A percentile compares a stretch with the other conserved stretches of the same genome.
phyloP scores from a whole-genome alignment of 768 basidiomycete species.

The Flagelloscypha sp. region DNA sequence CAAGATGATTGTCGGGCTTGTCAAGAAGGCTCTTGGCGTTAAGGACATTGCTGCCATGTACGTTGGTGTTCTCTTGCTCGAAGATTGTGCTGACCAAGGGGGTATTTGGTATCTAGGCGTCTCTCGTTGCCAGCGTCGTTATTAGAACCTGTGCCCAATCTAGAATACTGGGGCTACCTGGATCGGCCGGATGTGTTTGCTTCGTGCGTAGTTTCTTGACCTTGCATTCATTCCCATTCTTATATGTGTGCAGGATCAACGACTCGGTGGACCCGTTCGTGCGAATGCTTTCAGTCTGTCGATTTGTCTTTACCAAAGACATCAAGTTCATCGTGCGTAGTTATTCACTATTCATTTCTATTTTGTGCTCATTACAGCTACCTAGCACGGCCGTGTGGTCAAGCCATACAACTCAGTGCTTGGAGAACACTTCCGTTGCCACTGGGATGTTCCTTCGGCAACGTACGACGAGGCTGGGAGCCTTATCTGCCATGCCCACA shows the following conservation, averaged over 20 bases:
- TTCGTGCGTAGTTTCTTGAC: conserved; percentile 49
- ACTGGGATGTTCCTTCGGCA: conserved; percentile 74
- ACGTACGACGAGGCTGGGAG: conserved; percentile 30
- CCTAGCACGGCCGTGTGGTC: conserved; percentile 82
- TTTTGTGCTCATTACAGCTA: conserved; percentile 2
- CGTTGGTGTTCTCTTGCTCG: conserved; percentile 23
- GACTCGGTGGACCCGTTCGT: conserved; percentile 90
- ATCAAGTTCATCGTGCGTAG: conserved; percentile 79
- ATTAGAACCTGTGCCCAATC: conserved; percentile 89
- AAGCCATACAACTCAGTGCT: conserved; percentile 89
- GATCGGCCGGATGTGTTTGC: conserved; percentile 89
- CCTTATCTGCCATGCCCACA: conserved; percentile 9
- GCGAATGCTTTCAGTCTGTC: conserved; percentile 85
- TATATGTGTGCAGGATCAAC: conserved; percentile 57
- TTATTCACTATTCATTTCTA: conserved; percentile 4
- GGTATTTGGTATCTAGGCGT: conserved; percentile 44
- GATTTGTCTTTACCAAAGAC: conserved; percentile 88
- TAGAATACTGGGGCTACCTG: conserved; percentile 94
- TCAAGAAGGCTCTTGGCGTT: conserved; percentile 87
- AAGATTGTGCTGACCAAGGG: too few relatives aligned
- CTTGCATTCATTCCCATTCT: conserved; percentile 1
- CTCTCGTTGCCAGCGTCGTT: conserved; percentile 88
- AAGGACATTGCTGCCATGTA: conserved; percentile 94
- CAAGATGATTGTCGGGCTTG: conserved; percentile 86
- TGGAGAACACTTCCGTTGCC: conserved; percentile 82